Base-by-base conservation (phyloP, 23 red algal genomes). In the Chondrus crispus region DNA sequence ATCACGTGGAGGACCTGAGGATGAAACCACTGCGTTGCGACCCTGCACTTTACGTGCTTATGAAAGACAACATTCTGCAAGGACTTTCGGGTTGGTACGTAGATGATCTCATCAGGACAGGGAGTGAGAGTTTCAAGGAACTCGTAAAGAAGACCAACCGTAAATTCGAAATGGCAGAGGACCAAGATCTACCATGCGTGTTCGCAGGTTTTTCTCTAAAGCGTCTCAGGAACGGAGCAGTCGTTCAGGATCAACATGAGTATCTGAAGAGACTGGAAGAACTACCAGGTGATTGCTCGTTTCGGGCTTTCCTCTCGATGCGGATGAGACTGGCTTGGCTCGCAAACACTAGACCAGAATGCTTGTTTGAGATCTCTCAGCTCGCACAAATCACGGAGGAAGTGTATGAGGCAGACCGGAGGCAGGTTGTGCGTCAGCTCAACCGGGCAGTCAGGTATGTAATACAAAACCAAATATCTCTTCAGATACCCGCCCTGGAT, bases 141-240 rank as follows among this genome's bases (percentile, higher is more conserved):
- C 5, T 91, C 1, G 58, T 2, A 4, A 1, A 46, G 4, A 26
- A 13, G 2, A 91, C 73, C 2, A 66, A 66, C 3, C 4, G 80
- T 2, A 20, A 46, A 36, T 81, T 91, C 41, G 72, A 91, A 43
- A 68, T 91, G 73, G 87, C 16, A 16, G 87, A 91, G 18, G 72
- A 91, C 16, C 38, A 80, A 30, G 14, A 28, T 2, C 4, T 81
- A 4, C 87, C 87, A 43, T 80, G 72, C 18, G 52, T 6, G 3
- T 91, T 91, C 48, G 66, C 87, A 50, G 71, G 87, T 3, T 91
- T 81, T 12, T 14, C 20, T 55, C 50, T 55, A 12, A 20, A 55
- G 13, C 50, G 20, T 20, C 12, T 55, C 13, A 55, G 13, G 20
- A 55, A 55, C 20, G 50, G 50, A 55, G 50, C 12, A 14, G 12